Evolutionary conservation across 768 basidiomycete species (phyloP), one percentile per base, ranked within the genome.

Genomic region (Tylopilus rubrobrunneus): DNA sequence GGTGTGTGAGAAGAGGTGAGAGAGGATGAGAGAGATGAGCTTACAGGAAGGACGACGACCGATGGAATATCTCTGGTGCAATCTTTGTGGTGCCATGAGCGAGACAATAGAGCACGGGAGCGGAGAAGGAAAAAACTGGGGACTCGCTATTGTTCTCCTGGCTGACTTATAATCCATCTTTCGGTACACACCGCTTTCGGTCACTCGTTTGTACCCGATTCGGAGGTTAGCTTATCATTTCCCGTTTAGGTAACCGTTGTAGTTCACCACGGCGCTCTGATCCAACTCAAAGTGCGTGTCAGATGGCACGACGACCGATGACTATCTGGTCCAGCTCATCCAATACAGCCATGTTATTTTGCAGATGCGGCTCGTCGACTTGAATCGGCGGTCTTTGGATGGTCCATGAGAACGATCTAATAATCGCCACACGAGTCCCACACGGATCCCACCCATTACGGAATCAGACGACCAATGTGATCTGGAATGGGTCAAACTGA

Each of bases 21-120:
- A 19, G 17, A 37, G 4, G 8, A 4, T 1, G 8, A 29, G 0
- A n/a, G 0, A 5, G 10, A 25, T 25, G 3, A 25, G 10, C 54
- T 45, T 41, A 65, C 62, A 59, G 63, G 76, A 78, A 0, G 76
- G 76, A 49, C 76, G 74, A 59, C 76, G 71, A 11, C 76, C 63
- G 15, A 64, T 57, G 36, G 74, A 76, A 34, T 58, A 65, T 19
- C 64, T 61, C 4, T 44, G 50, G 28, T 58, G 64, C 11, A 63
- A 11, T 44, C 63, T 48, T 21, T 58, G 56, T 1, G 64, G 48
- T 2, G 63, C 56, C 63, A 65, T 65, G 33, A 9, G 21, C 31
- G 37, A 8, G 37, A 39, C 37, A 39, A 39, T 21, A 41, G 40
- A 41, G 11, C 28, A 34, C 34, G 34, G 14, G 34, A 58, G 52